phyloP scores from a whole-genome alignment of 768 basidiomycete genomes.

The Lanmaoa pseudosensibilis region DNA sequence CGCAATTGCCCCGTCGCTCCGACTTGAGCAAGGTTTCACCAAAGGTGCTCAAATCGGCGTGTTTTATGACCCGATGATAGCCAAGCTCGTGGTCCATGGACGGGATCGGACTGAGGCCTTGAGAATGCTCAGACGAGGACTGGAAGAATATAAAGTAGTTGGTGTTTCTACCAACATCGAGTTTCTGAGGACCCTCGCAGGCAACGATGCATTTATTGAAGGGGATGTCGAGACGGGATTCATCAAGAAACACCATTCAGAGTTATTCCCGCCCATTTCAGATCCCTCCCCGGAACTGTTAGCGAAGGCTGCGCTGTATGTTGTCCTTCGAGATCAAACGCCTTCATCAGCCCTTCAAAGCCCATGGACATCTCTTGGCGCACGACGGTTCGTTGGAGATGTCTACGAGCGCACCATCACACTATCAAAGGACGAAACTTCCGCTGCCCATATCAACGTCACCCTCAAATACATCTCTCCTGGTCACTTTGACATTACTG shows the following conservation, averaged over 20 bases:
- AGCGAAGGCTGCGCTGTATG: conserved; percentile 78
- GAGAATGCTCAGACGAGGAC: conserved; percentile 71
- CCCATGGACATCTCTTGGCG: conserved; percentile 70
- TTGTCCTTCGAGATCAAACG: conserved; percentile 63
- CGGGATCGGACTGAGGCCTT: conserved; percentile 82
- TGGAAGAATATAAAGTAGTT: conserved; percentile 88
- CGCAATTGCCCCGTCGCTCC: conserved; percentile 56
- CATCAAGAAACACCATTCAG: conserved; percentile 83
- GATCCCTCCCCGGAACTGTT: conserved; percentile 63
- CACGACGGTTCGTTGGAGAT: conserved; percentile 80
- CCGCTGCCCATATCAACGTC: conserved; percentile 37
- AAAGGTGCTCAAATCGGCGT: conserved; percentile 81
- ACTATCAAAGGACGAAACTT: conserved; percentile 56
- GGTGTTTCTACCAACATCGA: conserved; percentile 92
- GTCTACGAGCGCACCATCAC: conserved; percentile 59
- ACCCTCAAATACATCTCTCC: conserved; percentile 43
- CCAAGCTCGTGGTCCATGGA: conserved; percentile 89
- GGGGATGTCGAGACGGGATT: conserved; percentile 92
- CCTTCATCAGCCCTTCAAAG: conserved; percentile 35
- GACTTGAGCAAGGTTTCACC: conserved; percentile 89
- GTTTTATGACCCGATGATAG: conserved; percentile 91
- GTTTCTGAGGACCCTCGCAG: conserved; percentile 77
- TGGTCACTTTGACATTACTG: conserved; percentile 55
- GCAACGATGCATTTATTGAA: conserved; percentile 71
- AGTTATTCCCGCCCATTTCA: conserved; percentile 70